These are phyloP conservation scores for Tylopilus sp. DNA, from an alignment of 768 basidiomycete species.

Conservation along the genomic window DNA sequence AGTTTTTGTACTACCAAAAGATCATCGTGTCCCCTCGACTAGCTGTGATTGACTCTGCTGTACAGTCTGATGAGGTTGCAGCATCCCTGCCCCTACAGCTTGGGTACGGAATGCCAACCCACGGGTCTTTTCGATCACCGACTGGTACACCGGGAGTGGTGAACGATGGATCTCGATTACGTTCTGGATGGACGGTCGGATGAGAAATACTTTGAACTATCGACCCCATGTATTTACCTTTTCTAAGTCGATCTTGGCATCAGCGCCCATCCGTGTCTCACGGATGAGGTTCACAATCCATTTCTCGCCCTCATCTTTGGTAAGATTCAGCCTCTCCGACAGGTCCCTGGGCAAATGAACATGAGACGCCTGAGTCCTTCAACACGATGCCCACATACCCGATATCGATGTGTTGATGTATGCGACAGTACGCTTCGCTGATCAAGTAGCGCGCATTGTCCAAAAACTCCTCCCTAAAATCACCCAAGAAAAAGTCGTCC, in stretches of 20 bases:
- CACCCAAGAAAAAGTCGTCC: constrained; percentile 92
- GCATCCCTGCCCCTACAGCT: constrained; percentile 79
- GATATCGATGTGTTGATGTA: constrained; percentile 91
- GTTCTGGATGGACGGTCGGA: constrained; percentile 54
- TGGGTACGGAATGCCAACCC: constrained; percentile 90
- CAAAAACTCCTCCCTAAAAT: constrained; percentile 90
- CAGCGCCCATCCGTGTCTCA: constrained; percentile 93
- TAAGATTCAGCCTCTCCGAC: constrained; percentile 88
- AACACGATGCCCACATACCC: constrained; percentile 43
- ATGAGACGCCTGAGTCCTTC: not conserved
- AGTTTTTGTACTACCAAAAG: constrained; percentile 1
- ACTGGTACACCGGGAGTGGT: constrained; percentile 85
- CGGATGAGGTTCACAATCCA: constrained; percentile 99
- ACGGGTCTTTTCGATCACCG: constrained; percentile 93
- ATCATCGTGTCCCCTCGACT: constrained; percentile 27
- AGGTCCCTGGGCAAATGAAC: constrained; percentile 58
- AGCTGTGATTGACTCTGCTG: constrained; percentile 31
- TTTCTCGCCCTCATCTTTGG: constrained; percentile 95
- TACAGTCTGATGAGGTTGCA: constrained; percentile 31
- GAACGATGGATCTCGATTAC: constrained; percentile 94
- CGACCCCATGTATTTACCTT: constrained; percentile 50
- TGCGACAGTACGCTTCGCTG: constrained; percentile 96
- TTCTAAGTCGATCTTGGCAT: constrained; percentile 96
- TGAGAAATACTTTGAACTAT: not conserved
- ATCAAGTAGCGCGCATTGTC: constrained; percentile 96